Conservation (phyloP, 2,329 filamentous ascomycete genomes). For the Alternaria hordeiaustralica region DNA sequence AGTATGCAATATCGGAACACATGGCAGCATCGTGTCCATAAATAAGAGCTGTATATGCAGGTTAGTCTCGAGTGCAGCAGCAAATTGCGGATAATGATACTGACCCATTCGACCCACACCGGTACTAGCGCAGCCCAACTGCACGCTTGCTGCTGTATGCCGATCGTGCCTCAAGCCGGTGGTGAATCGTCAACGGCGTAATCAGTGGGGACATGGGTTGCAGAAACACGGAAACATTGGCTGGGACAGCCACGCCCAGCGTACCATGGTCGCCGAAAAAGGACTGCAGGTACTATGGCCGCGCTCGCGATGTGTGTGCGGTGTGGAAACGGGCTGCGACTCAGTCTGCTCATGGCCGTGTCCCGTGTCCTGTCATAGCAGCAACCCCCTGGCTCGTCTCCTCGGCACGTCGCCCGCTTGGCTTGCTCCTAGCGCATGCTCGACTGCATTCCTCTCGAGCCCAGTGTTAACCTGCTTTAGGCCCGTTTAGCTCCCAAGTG, state of each 20-base stretch:
- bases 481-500: slow-evolving; percentile 33
- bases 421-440: slow-evolving; percentile 16
- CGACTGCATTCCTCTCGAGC: slow-evolving; percentile 33
- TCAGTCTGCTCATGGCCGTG: background rate
- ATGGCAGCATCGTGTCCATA: background rate
- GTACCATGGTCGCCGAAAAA: background rate
- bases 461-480: slow-evolving; percentile 36
- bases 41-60: background rate
- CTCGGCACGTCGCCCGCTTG: slow-evolving; percentile 25
- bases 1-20: background rate
- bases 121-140: slow-evolving; percentile 1
- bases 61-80: background rate
- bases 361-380: background rate
- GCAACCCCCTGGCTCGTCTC: slow-evolving; percentile 8
- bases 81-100: slow-evolving; percentile 8
- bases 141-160: slow-evolving; percentile 9
- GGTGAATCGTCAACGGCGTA: slow-evolving; percentile 16
- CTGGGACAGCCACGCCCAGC: background rate
- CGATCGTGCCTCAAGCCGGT: slow-evolving; percentile 17
- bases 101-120: slow-evolving; percentile 1
- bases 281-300: background rate
- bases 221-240: background rate
- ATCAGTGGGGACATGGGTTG: slow-evolving; percentile 1
- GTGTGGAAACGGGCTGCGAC: background rate
- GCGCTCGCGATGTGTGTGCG: background rate